Conservation (phyloP, 2,329 filamentous ascomycete species). For the Arthrinium puccinioides region DNA sequence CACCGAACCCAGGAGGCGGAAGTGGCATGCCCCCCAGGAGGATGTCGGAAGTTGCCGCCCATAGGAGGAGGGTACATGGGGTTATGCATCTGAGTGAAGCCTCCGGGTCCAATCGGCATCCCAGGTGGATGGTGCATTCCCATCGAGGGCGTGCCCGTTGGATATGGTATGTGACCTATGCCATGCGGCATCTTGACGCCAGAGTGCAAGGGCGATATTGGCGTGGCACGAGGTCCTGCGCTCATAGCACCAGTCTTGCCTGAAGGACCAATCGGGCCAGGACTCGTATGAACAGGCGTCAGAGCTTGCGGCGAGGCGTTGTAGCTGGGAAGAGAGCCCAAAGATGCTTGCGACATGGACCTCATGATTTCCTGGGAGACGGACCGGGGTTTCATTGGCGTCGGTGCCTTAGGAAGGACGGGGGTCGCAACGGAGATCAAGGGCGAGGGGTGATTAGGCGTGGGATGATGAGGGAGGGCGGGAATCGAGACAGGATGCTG, state of each 20-base stretch:
- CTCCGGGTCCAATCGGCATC: conserved; percentile 47
- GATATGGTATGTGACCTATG: conserved; percentile 30
- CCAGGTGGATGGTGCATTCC: conserved; percentile 48
- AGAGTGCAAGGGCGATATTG: conserved; percentile 56
- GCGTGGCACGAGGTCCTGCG: conserved; percentile 32
- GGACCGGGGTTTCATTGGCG: conserved; percentile 69
- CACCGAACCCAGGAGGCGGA: conserved; percentile 44
- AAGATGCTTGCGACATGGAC: conserved; percentile 61
- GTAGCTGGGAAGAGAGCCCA: conserved; percentile 47
- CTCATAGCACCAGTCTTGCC: conserved; percentile 7
- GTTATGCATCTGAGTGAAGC: conserved; percentile 31
- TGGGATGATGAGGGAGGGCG: conserved; percentile 51
- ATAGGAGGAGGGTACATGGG: conserved; percentile 34
- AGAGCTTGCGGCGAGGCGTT: conserved; percentile 52
- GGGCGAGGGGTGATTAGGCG: conserved; percentile 63
- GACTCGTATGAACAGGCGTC: conserved; percentile 59
- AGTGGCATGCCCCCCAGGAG: conserved; percentile 37
- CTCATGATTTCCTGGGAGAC: conserved; percentile 72
- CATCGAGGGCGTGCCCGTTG: conserved; percentile 44
- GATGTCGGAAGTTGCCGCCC: conserved; percentile 33
- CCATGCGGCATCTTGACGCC: conserved; percentile 52
- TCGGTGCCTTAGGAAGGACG: conserved; percentile 72
- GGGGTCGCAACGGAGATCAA: conserved; percentile 75
- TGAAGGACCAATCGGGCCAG: conserved; percentile 41
- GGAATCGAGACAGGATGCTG: conserved; percentile 37